phyloP scores from a whole-genome alignment of 2,329 filamentous ascomycete genomes.

The Beauveria bassiana region DNA sequence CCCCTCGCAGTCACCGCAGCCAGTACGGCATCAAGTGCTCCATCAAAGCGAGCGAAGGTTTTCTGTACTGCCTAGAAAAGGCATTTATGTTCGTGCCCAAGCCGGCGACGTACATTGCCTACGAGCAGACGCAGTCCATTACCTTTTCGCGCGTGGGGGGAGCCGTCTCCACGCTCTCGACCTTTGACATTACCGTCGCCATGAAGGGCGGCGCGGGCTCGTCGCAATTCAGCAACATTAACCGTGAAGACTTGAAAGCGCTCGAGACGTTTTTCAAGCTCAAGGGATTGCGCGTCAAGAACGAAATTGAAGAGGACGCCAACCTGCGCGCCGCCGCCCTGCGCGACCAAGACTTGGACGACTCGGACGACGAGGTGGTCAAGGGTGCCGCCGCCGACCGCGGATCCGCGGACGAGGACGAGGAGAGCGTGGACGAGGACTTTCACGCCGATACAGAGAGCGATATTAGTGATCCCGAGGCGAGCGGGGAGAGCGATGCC shows the following conservation, averaged over 20 bases:
- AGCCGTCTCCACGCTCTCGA: conserved; percentile 85
- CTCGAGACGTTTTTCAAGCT: conserved; percentile 97
- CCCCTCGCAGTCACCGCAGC: conserved; percentile 61
- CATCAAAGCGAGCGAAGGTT: conserved; percentile 99
- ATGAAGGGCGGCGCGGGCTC: conserved; percentile 82
- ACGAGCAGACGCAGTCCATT: conserved; percentile 84
- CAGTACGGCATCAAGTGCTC: conserved; percentile 97
- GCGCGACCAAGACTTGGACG: conserved; percentile 73
- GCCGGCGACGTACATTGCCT: conserved; percentile 92
- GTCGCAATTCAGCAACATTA: conserved; percentile 98
- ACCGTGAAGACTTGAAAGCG: conserved; percentile 91
- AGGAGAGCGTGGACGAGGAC: conserved; percentile 92
- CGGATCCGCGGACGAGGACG: conserved; percentile 91
- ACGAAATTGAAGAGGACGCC: conserved; percentile 95
- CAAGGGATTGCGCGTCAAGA: conserved; percentile 93
- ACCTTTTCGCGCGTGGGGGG: conserved; percentile 95
- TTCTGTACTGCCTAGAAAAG: conserved; percentile 94
- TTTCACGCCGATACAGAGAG: conserved; percentile 89
- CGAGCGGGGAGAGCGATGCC: conserved; percentile 63
- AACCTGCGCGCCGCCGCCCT: conserved; percentile 72
- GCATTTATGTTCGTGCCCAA: conserved; percentile 99
- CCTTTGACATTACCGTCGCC: conserved; percentile 91
- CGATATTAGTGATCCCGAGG: conserved; percentile 93
- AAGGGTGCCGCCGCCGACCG: conserved; percentile 59
- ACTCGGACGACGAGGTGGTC: conserved; percentile 75